Evolutionary conservation across 352 stramenopile species (phyloP), one percentile per base, ranked within the genome.

Genomic region (Pythium apleroticum): DNA sequence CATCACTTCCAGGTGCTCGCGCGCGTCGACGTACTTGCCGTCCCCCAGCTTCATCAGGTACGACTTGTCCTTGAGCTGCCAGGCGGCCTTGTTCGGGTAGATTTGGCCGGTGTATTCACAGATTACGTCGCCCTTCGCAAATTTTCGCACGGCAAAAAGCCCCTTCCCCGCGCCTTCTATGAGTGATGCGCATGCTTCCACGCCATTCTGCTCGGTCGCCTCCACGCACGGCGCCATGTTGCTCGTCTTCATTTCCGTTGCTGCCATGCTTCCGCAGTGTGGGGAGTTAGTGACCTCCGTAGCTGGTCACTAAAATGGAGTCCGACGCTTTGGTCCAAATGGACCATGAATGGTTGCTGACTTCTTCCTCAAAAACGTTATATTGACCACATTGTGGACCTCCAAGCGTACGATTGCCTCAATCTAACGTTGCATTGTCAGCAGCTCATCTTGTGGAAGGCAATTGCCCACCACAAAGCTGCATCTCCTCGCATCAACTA

Each of bases 11-110:
- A 62, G 61, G 5, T 59, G 74, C 22, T 84, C n/a, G 27, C 73
- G 68, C 20, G 86, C 82, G 65, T 95, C 86, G 30, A 95, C 76
- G 73, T 91, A 95, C 48, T 81, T 80, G 52, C 75, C 75, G n/a
- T 84, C 66, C 54, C 86, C 84, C n/a, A 95, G 66, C 37, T 84
- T 88, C 84, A 95, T 93, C 28, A 95, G 69, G 59, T 91, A 95
- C 19, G 75, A 66, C 65, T 95, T 93, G 72, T 93, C 84, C 20
- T 57, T 46, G 2, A 84, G 66, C 57, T 84, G 72, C 71, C 84
- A 82, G 8, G 84, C 84, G 11, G 77, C 73, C 2, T 66, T 53
- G 20, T 78, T 89, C 19, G 59, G 14, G 31, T 69, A 69, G 24
- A 77, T 63, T 7, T 37, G 43, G 45, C 59, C 77, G 30, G 50